Base-by-base conservation (phyloP, 352 stramenopile species). In the Pythium brassicae region DNA sequence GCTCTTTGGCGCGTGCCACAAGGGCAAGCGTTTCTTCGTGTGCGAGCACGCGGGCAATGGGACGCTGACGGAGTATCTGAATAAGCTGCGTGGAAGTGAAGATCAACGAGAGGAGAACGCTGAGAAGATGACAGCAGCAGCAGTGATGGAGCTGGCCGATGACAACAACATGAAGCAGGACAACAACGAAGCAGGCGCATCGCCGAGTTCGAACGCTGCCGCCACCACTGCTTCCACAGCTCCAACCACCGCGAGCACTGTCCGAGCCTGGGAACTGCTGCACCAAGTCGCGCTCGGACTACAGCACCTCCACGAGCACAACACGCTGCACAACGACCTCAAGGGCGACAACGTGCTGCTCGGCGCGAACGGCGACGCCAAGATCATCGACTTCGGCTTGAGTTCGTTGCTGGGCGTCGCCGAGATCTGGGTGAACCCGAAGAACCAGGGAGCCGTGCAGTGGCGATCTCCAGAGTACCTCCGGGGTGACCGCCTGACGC, bases 341-440 rank as follows among this genome's bases (percentile, higher is more conserved):
- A 62, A 50, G 40, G 48, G 55, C 34, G 40, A 50, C 55, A 51
- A 56, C 26, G 45, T 50, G 14, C 62, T 95, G 14, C 54, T 94
- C 9, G 76, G 76, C n/a, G 46, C 62, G 27, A 27, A 62, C 20
- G 55, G 65, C 4, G 32, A 50, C 6, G 56, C 50, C 2, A 68
- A 72, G 39, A n/a, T 72, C n/a, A 40, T 43, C 0, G 65, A 66
- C 27, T 69, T 72, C 68, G 65, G 64, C 8, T 45, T 58, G 26
- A 65, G 56, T 22, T 49, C n/a, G 10, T 19, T 49, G n/a, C 39
- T 56, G n/a, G 34, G 29, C 25, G 11, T 34, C 37, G 37, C 17
- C 23, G 42, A 50, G 20, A 25, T 40, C 25, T 23, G 32, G 29
- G 25, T 40, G 10, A 17, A 46, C 5, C 17, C 44, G 4, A 51